Base-by-base conservation (phyloP, 257 asterid species). In the Solanum corneliomulleri region DNA sequence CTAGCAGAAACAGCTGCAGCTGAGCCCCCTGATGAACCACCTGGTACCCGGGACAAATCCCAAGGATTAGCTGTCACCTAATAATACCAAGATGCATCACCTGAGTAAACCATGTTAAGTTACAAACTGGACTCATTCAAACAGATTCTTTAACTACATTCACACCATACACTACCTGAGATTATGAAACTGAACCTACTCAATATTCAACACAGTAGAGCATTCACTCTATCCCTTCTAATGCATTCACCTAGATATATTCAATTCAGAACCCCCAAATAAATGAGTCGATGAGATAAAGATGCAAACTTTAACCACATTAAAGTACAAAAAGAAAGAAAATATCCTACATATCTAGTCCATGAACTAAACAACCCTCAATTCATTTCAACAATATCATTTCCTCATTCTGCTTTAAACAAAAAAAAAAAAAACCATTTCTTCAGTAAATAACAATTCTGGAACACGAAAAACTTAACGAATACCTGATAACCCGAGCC, bases 51-150 rank as follows among this genome's bases (percentile, higher is more conserved):
- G 81, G 98, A 91, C 89, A 95, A 83, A 92, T 97, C 99, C 99
- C 99, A 97, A 70, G 99, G 99, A 90, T 97, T 97, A 74, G 97
- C 96, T 42, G 99, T 97, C 92, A 97, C 99, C 99, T 97, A 93
- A 77, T 83, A 94, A 92, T 90, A 93, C 7, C 93, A 92, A 94
- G 92, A 95, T 91, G 94, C 89, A 86, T 92, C 94, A 93, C 97
- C 93, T 94, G 98, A 96, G 95, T 93, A 90, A 93, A 91, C 90
- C 91, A 91, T 90, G 71, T 92, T 60, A 82, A 87, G 91, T 94
- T 90, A 91, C 94, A 89, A 64, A 89, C 83, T 62, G 89, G 86
- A 88, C 71, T 82, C 82, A 18, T 62, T 71, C 44, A 83, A 76
- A 80, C n/a, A 60, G 71, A 75, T 85, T 25, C 42, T 85, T 45